Evolutionary conservation across 768 basidiomycete species (phyloP).

Genomic region (Trametes maxima): DNA sequence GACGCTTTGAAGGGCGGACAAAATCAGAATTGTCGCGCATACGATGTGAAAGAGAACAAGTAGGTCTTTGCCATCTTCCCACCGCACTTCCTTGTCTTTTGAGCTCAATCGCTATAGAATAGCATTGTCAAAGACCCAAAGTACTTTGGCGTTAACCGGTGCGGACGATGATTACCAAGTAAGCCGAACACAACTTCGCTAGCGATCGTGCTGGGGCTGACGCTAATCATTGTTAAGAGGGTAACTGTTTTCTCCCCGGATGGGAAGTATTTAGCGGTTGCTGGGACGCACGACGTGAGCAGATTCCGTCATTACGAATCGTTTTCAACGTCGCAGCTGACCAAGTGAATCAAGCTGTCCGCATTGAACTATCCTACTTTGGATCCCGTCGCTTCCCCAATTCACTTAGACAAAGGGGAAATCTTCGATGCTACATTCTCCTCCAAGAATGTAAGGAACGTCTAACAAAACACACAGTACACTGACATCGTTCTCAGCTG

Average conservation of each 20-base stretch:
- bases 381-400: slow-evolving; percentile 45
- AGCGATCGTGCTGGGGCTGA: slow-evolving; percentile 1
- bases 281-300: slow-evolving; percentile 71
- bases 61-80: slow-evolving; percentile 33
- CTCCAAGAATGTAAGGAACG: slow-evolving; percentile 51
- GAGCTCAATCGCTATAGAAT: slow-evolving; percentile 46
- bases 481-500: slow-evolving; percentile 44
- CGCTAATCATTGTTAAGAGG: slow-evolving; percentile 56
- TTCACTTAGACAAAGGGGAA: slow-evolving; percentile 67
- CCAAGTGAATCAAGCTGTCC: slow-evolving; percentile 23
- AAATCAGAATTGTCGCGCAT: slow-evolving; percentile 88
- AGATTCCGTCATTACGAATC: background rate
- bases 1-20: slow-evolving; percentile 61
- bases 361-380: slow-evolving; percentile 31
- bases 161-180: slow-evolving; percentile 84
- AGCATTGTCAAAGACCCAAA: slow-evolving; percentile 47
- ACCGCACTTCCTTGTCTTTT: background rate
- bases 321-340: background rate
- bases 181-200: slow-evolving; percentile 20
- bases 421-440: slow-evolving; percentile 89
- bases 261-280: slow-evolving; percentile 64
- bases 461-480: background rate
- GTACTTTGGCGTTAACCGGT: slow-evolving; percentile 64
- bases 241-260: slow-evolving; percentile 81
- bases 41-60: slow-evolving; percentile 59